A percentile compares a stretch with the other conserved stretches of the same genome.
phyloP scores from a whole-genome alignment of 2,329 filamentous ascomycete species.

The Aureobasidium sp. region DNA sequence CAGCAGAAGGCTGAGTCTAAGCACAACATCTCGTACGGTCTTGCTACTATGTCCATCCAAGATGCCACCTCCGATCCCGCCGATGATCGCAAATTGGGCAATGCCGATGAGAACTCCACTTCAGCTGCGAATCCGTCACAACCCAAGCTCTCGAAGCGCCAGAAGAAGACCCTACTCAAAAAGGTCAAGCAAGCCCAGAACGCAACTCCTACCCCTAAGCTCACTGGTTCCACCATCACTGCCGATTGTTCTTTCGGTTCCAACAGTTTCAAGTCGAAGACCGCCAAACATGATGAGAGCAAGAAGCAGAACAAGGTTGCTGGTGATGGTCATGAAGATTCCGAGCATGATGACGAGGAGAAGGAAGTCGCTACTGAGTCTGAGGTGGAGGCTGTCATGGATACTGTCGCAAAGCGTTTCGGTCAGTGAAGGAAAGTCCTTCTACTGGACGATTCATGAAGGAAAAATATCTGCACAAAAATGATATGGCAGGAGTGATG shows the following conservation, averaged over 20 bases:
- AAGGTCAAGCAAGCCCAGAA: neutral
- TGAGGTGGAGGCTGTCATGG: neutral
- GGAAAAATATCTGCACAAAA: too few relatives aligned
- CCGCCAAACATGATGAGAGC: too few relatives aligned
- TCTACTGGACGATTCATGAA: too few relatives aligned
- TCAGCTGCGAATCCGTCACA: neutral
- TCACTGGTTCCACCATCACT: too few relatives aligned
- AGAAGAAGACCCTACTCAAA: constrained; percentile 11
- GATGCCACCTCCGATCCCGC: neutral
- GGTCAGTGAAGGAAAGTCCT: neutral
- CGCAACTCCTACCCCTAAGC: neutral
- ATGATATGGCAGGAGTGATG: too few relatives aligned
- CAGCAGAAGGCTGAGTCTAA: neutral
- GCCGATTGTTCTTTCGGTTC: neutral
- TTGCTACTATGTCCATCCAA: neutral
- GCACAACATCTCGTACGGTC: neutral
- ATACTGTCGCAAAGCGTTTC: neutral
- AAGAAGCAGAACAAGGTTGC: neutral
- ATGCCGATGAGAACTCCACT: neutral
- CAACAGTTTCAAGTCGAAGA: neutral
- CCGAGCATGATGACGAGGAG: neutral
- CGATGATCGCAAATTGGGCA: neutral
- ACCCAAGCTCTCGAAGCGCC: constrained; percentile 2
- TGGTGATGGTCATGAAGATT: neutral
- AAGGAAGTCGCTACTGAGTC: neutral